Base-by-base conservation (phyloP, 352 stramenopile species). In the Phytophthora constricta region DNA sequence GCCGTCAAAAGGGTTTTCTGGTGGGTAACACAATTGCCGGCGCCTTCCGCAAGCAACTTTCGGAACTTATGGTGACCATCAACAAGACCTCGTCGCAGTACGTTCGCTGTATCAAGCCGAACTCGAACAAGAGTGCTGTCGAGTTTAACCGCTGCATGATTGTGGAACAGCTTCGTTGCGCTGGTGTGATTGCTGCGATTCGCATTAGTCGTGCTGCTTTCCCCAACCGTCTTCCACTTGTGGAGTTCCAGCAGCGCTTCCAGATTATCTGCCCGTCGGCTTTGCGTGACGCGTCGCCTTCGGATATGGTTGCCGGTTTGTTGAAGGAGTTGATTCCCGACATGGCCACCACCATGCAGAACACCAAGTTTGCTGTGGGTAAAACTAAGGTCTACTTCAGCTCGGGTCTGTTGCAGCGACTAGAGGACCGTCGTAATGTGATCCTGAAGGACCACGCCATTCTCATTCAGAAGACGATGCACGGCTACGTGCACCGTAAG, bases 101-200 rank as follows among this genome's bases (percentile, higher is more conserved):
- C 59, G 88, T 97, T 33, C 90, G 90, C 13, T 96, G 88, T 60
- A 96, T 97, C 83, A 97, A 97, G 70, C 90, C 97, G 10, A 97
- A 97, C 61, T 82, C 82, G 19, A 92, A 93, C 80, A 95, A 96
- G 74, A 90, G 81, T 33, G 79, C 86, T 4, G 61, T 72, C 14
- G 81, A 93, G 68, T 96, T 95, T 49, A 83, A 99, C 56, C 81
- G 86, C 14, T 54, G 76, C 27, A 92, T 93, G 86, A 95, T 97
- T 67, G 85, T 96, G 34, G 89, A 96, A 62, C 89, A 97, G 68
- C 78, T 97, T 17, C 86, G 90, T 33, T 96, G 89, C 53, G 90
- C 90, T n/a, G 90, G 89, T 76, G 90, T 97, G 58, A 94, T 97
- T 58, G 90, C 90, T 27, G 90, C 90, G 1, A 96, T 97, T 62